phyloP scores from a whole-genome alignment of 2,329 filamentous ascomycete species.

The Orbilia quercus region DNA sequence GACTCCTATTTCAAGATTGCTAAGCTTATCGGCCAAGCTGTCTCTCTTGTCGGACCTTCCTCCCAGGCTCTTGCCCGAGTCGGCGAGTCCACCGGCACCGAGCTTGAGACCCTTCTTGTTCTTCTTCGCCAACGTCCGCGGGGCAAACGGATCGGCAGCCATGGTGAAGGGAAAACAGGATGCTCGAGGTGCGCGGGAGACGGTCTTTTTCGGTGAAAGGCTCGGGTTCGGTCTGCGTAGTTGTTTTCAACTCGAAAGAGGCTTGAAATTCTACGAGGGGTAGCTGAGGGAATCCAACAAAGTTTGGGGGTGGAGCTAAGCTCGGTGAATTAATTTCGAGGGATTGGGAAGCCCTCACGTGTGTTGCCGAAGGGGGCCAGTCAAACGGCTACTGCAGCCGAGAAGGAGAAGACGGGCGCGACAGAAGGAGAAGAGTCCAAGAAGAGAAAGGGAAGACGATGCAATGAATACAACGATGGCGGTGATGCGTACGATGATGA shows the following conservation, averaged over 20 bases:
- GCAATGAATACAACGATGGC: background rate
- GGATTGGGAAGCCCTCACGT: constrained; percentile 40
- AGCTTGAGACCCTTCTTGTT: constrained; percentile 96
- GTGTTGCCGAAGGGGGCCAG: constrained; percentile 45
- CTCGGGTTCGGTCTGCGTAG: background rate
- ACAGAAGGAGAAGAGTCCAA: constrained; percentile 28
- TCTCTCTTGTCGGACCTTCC: constrained; percentile 74
- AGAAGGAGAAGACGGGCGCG: constrained; percentile 23
- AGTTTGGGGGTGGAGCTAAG: constrained; percentile 53
- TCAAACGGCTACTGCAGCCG: constrained; percentile 47
- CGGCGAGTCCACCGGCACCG: constrained; percentile 71
- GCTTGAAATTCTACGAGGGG: constrained; percentile 42
- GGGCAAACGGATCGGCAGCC: constrained; percentile 55
- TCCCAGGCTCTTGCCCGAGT: constrained; percentile 67
- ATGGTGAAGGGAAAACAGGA: constrained; percentile 25
- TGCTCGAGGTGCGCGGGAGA: constrained; percentile 11
- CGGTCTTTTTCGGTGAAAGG: constrained; percentile 17
- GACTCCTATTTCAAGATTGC: constrained; percentile 90
- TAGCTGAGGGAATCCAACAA: constrained; percentile 55
- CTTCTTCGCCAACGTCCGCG: constrained; percentile 90
- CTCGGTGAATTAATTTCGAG: constrained; percentile 55
- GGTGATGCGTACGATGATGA: no score
- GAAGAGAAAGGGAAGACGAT: constrained; percentile 46
- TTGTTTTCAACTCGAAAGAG: constrained; percentile 21
- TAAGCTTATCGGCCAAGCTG: constrained; percentile 67